A percentile compares a stretch with the other conserved stretches of the same genome.
phyloP scores from a whole-genome alignment of 2,329 filamentous ascomycete species.

The Paecilomyces sp. region DNA sequence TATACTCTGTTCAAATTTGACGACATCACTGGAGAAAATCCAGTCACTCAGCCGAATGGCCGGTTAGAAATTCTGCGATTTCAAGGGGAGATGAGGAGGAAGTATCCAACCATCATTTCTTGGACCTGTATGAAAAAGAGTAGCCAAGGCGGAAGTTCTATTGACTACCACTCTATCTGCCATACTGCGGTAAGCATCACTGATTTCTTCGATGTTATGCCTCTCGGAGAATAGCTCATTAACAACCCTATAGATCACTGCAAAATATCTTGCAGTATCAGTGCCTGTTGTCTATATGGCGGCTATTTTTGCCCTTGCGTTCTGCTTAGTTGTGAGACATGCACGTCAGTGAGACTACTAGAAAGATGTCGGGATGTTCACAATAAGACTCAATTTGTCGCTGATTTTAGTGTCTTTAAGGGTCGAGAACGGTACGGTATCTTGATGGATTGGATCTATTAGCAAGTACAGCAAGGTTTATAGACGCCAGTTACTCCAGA shows the following conservation, averaged over 20 bases:
- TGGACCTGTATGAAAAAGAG: background rate
- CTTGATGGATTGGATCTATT: background rate
- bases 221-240: background rate
- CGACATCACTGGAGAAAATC: background rate
- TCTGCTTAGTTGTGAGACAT: background rate
- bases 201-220: background rate
- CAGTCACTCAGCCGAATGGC: background rate
- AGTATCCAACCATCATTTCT: background rate
- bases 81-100: background rate
- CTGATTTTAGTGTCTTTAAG: background rate
- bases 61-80: background rate
- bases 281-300: background rate
- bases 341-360: background rate
- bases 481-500: background rate
- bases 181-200: background rate
- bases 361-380: background rate
- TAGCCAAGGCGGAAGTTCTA: background rate
- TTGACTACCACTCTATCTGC: background rate
- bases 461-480: background rate
- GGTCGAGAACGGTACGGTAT: background rate
- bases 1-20: background rate
- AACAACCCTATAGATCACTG: background rate
- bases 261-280: background rate
- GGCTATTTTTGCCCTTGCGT: background rate
- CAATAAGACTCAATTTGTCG: background rate